A percentile compares a stretch with the other conserved stretches of the same genome.
phyloP scores from a whole-genome alignment of 306 rosid genomes.

The Trifolium pratense region DNA sequence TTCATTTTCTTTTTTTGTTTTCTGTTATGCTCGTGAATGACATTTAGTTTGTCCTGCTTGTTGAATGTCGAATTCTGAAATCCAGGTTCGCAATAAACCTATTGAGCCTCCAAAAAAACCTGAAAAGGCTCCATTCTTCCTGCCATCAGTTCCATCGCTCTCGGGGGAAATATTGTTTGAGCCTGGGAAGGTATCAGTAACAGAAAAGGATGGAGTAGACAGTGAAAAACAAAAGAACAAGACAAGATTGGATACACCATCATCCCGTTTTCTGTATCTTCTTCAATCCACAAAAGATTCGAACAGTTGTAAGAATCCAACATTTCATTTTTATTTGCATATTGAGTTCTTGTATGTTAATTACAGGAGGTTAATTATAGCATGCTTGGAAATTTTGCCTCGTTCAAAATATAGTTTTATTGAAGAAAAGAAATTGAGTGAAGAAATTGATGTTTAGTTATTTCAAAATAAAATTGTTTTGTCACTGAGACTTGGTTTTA shows the following conservation, averaged over 20 bases:
- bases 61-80: constrained; percentile 33
- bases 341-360: constrained; percentile 13
- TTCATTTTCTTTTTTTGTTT: constrained; percentile 1
- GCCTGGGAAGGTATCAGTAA: constrained; percentile 54
- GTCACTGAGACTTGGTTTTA: background rate
- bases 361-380: constrained; percentile 11
- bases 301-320: constrained; percentile 57
- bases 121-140: constrained; percentile 92
- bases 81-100: constrained; percentile 91
- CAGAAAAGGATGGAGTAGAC: constrained; percentile 45
- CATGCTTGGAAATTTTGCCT: constrained; percentile 5
- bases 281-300: constrained; percentile 66
- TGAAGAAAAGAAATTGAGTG: background rate
- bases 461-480: background rate
- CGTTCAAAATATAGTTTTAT: constrained; percentile 5
- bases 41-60: constrained; percentile 34
- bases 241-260: constrained; percentile 45
- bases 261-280: constrained; percentile 64
- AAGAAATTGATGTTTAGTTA: background rate
- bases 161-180: constrained; percentile 90
- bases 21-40: constrained; percentile 23
- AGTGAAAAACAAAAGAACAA: constrained; percentile 44
- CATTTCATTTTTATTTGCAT: constrained; percentile 31
- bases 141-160: constrained; percentile 82
- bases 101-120: constrained; percentile 95